These are phyloP conservation scores for Zostera marina DNA, from an alignment of 116 monocot species.

Conservation along the genomic window DNA sequence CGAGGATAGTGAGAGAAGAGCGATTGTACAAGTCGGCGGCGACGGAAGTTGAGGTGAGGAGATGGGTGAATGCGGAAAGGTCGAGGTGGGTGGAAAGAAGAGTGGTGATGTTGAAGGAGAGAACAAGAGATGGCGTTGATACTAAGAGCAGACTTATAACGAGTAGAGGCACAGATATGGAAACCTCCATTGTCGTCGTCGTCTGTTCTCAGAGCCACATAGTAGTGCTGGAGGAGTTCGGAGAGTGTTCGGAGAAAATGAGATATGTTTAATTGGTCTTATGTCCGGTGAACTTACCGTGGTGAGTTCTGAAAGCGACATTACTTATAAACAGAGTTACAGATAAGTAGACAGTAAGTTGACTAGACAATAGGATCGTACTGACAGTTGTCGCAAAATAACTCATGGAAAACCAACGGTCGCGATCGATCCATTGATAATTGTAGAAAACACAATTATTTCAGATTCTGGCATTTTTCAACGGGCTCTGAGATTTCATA, in stretches of 20 bases:
- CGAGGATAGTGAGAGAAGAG: conserved; percentile 67
- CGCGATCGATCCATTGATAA: background rate
- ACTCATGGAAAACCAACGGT: background rate
- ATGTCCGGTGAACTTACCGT: too few relatives aligned
- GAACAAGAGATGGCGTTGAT: background rate
- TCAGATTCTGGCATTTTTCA: too few relatives aligned
- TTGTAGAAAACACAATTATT: too few relatives aligned
- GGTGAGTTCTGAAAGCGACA: too few relatives aligned
- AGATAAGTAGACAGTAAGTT: too few relatives aligned
- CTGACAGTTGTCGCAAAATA: background rate
- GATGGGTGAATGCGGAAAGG: conserved; percentile 42
- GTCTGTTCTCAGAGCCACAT: background rate
- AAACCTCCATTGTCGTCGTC: background rate
- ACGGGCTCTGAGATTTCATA: too few relatives aligned
- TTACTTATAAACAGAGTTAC: too few relatives aligned
- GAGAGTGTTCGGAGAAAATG: background rate
- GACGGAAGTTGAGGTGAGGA: conserved; percentile 40
- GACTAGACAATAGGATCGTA: background rate
- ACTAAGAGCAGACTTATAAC: conserved; percentile 5
- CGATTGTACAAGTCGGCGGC: conserved; percentile 36
- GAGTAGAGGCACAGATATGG: conserved; percentile 6
- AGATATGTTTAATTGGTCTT: too few relatives aligned
- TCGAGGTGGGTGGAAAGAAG: conserved; percentile 41
- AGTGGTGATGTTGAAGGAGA: conserved; percentile 37
- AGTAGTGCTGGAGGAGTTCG: background rate